These are phyloP conservation scores for Aspergillaceae sp. DNA, from an alignment of 2,329 filamentous ascomycete genomes.

Conservation along the genomic window DNA sequence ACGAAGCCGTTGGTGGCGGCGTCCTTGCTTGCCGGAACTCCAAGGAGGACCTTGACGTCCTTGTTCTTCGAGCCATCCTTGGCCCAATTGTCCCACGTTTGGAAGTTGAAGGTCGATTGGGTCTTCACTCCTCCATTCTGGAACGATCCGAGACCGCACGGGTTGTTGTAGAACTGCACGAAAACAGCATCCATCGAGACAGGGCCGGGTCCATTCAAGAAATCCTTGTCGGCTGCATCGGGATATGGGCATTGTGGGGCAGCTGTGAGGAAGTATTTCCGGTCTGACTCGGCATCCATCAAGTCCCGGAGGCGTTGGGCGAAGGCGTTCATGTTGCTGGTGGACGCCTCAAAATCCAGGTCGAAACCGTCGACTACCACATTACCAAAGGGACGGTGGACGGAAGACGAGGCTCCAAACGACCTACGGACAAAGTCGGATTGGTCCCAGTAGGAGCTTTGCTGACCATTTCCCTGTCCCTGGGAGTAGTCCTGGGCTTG, in stretches of 20 bases:
- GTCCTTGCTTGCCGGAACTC: conserved; percentile 48
- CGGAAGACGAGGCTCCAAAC: too few species aligned
- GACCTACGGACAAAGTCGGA: too few species aligned
- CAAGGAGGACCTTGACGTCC: conserved; percentile 53
- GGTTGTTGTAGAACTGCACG: conserved; percentile 64
- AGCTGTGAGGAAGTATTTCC: conserved; percentile 52
- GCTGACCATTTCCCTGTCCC: too few species aligned
- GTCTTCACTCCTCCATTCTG: conserved; percentile 4
- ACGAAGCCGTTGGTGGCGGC: conserved; percentile 51
- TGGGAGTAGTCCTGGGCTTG: too few species aligned
- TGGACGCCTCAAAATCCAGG: conserved; percentile 60
- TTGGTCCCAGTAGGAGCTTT: too few species aligned
- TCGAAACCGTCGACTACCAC: conserved; percentile 66
- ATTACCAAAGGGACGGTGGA: conserved; percentile 54
- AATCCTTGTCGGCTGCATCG: conserved; percentile 50
- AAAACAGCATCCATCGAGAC: conserved; percentile 54
- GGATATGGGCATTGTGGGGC: conserved; percentile 63
- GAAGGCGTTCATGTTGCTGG: conserved; percentile 54
- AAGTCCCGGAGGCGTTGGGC: conserved; percentile 47
- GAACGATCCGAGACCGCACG: conserved; percentile 52
- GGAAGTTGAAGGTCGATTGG: conserved; percentile 49
- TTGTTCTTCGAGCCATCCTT: conserved; percentile 49
- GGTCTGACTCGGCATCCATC: conserved; percentile 46
- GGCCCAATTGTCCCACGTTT: conserved; percentile 59
- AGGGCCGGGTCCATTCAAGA: conserved; percentile 44